A percentile compares a stretch with the other conserved stretches of the same genome.
phyloP scores from a whole-genome alignment of 441 rosid species.

The Erysimum pusillum region DNA sequence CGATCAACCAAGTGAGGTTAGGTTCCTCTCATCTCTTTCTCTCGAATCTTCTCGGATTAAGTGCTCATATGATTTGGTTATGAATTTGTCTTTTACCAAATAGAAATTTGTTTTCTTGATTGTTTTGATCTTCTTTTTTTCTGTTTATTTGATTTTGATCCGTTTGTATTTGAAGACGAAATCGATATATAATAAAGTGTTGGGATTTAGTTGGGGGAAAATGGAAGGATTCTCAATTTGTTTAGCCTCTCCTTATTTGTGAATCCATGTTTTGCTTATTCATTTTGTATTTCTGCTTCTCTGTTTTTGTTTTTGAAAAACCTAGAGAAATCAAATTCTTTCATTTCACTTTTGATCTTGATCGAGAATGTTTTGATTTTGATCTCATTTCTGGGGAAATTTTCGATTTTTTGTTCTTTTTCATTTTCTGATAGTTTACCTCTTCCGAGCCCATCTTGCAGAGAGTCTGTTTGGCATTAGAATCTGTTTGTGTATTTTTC shows the following conservation, averaged over 20 bases:
- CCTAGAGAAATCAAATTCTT: not conserved
- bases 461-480: too few species aligned
- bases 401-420: not conserved
- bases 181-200: conserved; percentile 32
- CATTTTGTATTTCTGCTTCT: not conserved
- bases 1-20: conserved; percentile 45
- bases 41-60: conserved; percentile 30
- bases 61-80: not conserved
- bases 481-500: conserved; percentile 1
- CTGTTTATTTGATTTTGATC: conserved; percentile 38
- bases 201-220: not conserved
- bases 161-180: conserved; percentile 32
- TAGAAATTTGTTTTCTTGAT: conserved; percentile 5
- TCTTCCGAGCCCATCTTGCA: not conserved
- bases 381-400: not conserved
- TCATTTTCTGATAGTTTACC: not conserved
- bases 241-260: not conserved
- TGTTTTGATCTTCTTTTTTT: conserved; percentile 4
- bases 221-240: not conserved
- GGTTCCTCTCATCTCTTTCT: conserved; percentile 30
- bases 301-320: not conserved
- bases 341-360: not conserved
- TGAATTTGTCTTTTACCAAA: not conserved
- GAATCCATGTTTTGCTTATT: conserved; percentile 29
- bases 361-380: conserved; percentile 27